Base-by-base conservation (phyloP, 192 early-diverging fungal genomes). In the Podila horticola region DNA sequence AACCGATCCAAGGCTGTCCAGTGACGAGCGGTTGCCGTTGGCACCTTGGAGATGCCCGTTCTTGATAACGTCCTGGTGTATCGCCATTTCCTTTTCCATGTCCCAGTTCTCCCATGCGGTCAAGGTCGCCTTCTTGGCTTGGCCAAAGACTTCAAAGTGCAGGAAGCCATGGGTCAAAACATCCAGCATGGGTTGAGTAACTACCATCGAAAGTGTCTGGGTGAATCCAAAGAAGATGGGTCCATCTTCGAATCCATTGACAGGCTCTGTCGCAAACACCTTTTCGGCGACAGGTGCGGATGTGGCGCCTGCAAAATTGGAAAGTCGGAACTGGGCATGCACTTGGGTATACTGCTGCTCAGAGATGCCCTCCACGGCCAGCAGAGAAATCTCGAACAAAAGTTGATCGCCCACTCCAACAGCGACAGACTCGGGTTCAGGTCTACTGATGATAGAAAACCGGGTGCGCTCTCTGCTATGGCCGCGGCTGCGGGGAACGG, bases 241-340 rank as follows among this genome's bases (percentile, higher is more conserved):
- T 10, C 60, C 58, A 45, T 84, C 79, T 20, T 74, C 90, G 69
- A 94, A 92, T 48, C 84, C 88, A 33, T 81, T 79, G 12, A 68
- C 77, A 22, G 87, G 85, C 31, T 92, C 88, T 0, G 93, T 93
- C 6, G 89, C 77, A 82, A 82, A 94, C 6, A 91, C 65, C 15
- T 87, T 84, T 62, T 89, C 89, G 10, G 58, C 75, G 0, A 69
- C 55, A 6, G 87, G 77, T 58, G 84, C 79, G 12, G 79, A 52
- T 30, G 66, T 26, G 19, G 82, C 79, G 26, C 77, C 86, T 11
- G 88, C 89, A 83, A 93, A 92, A 3, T 90, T 89, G 5, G 88
- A 90, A 4, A 90, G 75, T 59, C 88, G 85, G 82, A 93, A 94
- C 66, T 94, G 93, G 29, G 87, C 85, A 68, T 94, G 93, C 30